Base-by-base conservation (phyloP, 805 yeast genomes). In the Schwanniomyces pseudopolymorphus region DNA sequence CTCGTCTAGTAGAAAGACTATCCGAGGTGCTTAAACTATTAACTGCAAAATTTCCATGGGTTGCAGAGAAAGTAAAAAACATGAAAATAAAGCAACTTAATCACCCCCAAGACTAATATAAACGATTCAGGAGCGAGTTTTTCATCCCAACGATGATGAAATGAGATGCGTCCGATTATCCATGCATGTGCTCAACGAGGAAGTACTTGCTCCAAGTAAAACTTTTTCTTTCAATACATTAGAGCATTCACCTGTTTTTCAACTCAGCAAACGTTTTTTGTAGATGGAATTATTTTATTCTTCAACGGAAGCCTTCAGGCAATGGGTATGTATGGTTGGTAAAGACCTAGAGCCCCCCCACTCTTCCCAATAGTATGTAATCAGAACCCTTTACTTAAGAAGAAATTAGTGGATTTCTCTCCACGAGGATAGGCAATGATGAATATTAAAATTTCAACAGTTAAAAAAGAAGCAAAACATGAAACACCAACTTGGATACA, bases 1-100 rank as follows among this genome's bases (percentile, higher is more conserved):
- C 5, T 7, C 24, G 13, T 20, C 39, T 21, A 20, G 7, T 17
- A 17, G 25, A 37, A 20, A 37, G 9, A 9, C 24, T 37, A 6
- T 20, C 27, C 3, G 26, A 37, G 17, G 39, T 25, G 4, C 26
- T 37, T 13, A 20, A 19, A 37, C n/a, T 17, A 20, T 37, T 37
- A 24, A 37, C 26, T 7, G 26, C 14, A 9, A 37, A 19, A 14
- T 20, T 37, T 21, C 39, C 39, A 2, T 37, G 39, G 39, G 14
- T 37, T 37, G 39, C 39, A 13, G 39, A 26, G 6, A 21, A 37
- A 37, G 39, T 37, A n/a, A 26, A 21, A 6, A 37, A 37, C 26
- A 24, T 21, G 39, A 37, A 20, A 9, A 37, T 37, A 17, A 37
- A 37, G 39, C 5, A 4, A 37, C 16, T 37, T 21, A 26, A 20